These are phyloP conservation scores for Scedosporium aurantiacum DNA, from an alignment of 2,329 filamentous ascomycete genomes.

Conservation along the genomic window DNA sequence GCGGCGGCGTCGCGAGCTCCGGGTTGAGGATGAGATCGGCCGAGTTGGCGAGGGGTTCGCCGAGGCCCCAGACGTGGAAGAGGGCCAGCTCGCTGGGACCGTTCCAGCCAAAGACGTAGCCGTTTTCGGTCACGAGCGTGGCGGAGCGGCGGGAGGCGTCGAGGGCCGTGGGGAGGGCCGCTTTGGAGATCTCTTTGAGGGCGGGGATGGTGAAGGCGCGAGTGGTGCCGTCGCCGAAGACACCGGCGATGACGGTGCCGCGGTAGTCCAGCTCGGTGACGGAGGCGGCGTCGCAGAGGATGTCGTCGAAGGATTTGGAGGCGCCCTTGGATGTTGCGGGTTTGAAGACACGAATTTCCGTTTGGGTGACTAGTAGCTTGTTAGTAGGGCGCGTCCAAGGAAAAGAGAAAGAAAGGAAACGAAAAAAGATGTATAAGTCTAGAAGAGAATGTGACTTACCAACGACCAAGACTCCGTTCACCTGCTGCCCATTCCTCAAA, in stretches of 20 bases:
- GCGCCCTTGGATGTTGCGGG: slow-evolving; percentile 82
- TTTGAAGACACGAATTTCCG: slow-evolving; percentile 78
- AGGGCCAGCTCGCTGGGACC: slow-evolving; percentile 78
- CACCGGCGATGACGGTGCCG: slow-evolving; percentile 67
- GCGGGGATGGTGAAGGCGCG: slow-evolving; percentile 80
- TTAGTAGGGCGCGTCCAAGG: background rate
- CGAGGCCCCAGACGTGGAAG: slow-evolving; percentile 75
- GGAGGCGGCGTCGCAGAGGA: slow-evolving; percentile 67
- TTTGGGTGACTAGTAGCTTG: slow-evolving; percentile 41
- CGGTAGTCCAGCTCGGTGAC: slow-evolving; percentile 65
- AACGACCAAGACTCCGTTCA: slow-evolving; percentile 71
- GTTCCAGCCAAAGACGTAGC: slow-evolving; percentile 78
- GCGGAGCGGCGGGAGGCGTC: slow-evolving; percentile 63
- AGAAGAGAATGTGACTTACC: slow-evolving; percentile 33
- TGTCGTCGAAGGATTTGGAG: slow-evolving; percentile 77
- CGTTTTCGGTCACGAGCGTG: slow-evolving; percentile 61
- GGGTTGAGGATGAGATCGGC: slow-evolving; percentile 74
- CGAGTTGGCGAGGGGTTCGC: slow-evolving; percentile 47
- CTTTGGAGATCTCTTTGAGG: slow-evolving; percentile 69
- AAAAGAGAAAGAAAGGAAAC: background rate
- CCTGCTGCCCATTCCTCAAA: slow-evolving; percentile 60
- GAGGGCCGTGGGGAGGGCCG: slow-evolving; percentile 55
- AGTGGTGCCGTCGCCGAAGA: slow-evolving; percentile 73
- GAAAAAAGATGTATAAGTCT: background rate
- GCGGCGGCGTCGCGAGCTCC: slow-evolving; percentile 58